Percentiles rank a stretch among this genome's conserved stretches.
These are phyloP conservation scores for Garcia nutans DNA, from an alignment of 345 rosid genomes.

Conservation along the genomic window DNA sequence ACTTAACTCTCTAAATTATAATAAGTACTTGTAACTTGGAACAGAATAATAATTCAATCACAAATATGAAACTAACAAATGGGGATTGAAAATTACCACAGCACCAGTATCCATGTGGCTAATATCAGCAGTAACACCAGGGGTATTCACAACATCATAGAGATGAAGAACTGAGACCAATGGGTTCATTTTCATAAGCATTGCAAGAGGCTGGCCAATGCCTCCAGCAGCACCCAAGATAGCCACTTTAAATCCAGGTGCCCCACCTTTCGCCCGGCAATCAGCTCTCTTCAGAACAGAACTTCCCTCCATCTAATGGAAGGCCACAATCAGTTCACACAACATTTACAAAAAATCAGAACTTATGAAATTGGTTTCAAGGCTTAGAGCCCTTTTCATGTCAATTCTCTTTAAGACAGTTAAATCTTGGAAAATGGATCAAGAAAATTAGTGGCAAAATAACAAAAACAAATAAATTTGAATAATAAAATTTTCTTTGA, in stretches of 20 bases:
- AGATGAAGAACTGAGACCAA: constrained; percentile 45
- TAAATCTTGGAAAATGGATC: no score
- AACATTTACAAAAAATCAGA: background rate
- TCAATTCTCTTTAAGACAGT: no score
- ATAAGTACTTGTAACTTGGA: background rate
- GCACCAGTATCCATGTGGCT: constrained; percentile 38
- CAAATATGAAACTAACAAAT: background rate
- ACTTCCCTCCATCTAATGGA: constrained; percentile 47
- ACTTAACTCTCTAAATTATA: background rate
- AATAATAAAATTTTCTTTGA: no score
- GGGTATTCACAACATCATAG: constrained; percentile 34
- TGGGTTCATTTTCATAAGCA: constrained; percentile 70
- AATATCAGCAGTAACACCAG: constrained; percentile 36
- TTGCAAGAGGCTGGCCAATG: constrained; percentile 65
- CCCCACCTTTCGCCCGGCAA: constrained; percentile 74
- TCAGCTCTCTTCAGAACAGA: constrained; percentile 41
- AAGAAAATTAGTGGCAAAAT: no score
- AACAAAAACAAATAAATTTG: no score
- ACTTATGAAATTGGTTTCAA: background rate
- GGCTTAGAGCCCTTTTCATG: no score
- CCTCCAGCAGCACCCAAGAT: constrained; percentile 85
- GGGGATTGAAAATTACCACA: constrained; percentile 17
- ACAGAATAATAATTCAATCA: background rate
- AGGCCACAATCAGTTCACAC: constrained; percentile 11
- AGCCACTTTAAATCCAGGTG: constrained; percentile 75